Percentiles rank a stretch among this genome's conserved stretches.
Evolutionary conservation across 331 rosid genomes (phyloP).

Genomic region (Phaseolus coccineus): DNA sequence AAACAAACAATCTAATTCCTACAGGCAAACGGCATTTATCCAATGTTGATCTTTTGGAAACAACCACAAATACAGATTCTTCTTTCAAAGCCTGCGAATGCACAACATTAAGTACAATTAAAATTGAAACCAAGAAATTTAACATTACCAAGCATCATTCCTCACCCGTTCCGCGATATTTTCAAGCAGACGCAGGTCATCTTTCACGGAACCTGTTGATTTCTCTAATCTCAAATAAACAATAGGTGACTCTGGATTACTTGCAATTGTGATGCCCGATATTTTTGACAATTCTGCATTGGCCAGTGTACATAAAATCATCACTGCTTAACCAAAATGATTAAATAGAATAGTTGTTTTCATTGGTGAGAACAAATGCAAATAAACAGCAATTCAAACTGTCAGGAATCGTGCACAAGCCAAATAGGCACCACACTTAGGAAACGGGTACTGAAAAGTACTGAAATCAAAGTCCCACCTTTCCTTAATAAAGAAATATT

Average conservation of each 20-base stretch:
- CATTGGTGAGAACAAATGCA: not conserved
- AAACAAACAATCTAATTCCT: slow-evolving; percentile 84
- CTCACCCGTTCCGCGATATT: slow-evolving; percentile 77
- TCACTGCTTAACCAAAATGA: slow-evolving; percentile 32
- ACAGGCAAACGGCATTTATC: slow-evolving; percentile 82
- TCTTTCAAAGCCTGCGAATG: slow-evolving; percentile 76
- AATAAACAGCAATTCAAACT: not conserved
- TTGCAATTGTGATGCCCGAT: slow-evolving; percentile 67
- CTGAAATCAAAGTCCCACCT: slow-evolving; percentile 63
- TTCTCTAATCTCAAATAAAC: slow-evolving; percentile 77
- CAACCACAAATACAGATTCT: slow-evolving; percentile 69
- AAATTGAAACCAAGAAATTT: slow-evolving; percentile 36
- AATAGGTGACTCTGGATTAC: slow-evolving; percentile 89
- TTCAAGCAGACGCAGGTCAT: slow-evolving; percentile 70
- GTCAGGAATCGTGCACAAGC: slow-evolving; percentile 9
- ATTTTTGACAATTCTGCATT: slow-evolving; percentile 74
- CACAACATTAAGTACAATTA: slow-evolving; percentile 32
- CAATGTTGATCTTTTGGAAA: slow-evolving; percentile 77
- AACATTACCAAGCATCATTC: slow-evolving; percentile 30
- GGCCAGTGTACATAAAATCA: slow-evolving; percentile 38
- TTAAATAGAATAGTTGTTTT: slow-evolving; percentile 9
- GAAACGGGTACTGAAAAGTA: slow-evolving; percentile 35
- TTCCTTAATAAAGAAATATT: slow-evolving; percentile 71
- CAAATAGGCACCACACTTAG: slow-evolving; percentile 13
- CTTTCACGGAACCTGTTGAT: slow-evolving; percentile 71